phyloP scores from a whole-genome alignment of 768 basidiomycete species.

The Russula dissimulans region DNA sequence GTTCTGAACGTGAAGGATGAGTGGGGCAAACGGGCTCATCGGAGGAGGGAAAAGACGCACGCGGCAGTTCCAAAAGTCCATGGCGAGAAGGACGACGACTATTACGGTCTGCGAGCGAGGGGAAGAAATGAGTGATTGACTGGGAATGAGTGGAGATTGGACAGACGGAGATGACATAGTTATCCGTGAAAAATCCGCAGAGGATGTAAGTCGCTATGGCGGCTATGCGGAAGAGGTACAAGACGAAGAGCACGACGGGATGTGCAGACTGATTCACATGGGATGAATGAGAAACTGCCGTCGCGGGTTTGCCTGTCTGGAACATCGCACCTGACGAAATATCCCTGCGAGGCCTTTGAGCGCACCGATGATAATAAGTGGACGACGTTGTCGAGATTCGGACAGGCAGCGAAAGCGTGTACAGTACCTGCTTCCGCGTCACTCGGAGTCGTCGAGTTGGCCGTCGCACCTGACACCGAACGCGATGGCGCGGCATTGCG shows the following conservation, averaged over 20 bases:
- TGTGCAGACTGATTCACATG: slow-evolving; percentile 52
- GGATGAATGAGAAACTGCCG: neutral
- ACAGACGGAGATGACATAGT: slow-evolving; percentile 89
- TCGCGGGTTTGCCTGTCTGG: neutral
- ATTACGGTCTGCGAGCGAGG: slow-evolving; percentile 54
- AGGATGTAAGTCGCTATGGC: slow-evolving; percentile 91
- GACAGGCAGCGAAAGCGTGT: neutral
- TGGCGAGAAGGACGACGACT: slow-evolving; percentile 87
- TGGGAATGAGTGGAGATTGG: neutral
- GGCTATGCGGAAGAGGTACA: slow-evolving; percentile 79
- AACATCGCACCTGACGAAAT: slow-evolving; percentile 53
- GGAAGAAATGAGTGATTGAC: neutral
- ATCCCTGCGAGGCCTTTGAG: slow-evolving; percentile 58
- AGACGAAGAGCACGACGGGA: slow-evolving; percentile 73
- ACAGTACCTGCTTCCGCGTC: slow-evolving; percentile 72
- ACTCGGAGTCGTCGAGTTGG: slow-evolving; percentile 35
- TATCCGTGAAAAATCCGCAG: slow-evolving; percentile 81
- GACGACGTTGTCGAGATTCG: neutral
- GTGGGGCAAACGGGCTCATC: neutral
- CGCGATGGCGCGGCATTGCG: slow-evolving; percentile 6
- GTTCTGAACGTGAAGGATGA: slow-evolving; percentile 42
- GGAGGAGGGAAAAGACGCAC: slow-evolving; percentile 35
- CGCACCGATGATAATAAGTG: neutral
- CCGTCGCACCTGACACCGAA: slow-evolving; percentile 38
- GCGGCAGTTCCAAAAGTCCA: slow-evolving; percentile 98